Conservation (phyloP, 257 asterid species). For the Cinchona pubescens region DNA sequence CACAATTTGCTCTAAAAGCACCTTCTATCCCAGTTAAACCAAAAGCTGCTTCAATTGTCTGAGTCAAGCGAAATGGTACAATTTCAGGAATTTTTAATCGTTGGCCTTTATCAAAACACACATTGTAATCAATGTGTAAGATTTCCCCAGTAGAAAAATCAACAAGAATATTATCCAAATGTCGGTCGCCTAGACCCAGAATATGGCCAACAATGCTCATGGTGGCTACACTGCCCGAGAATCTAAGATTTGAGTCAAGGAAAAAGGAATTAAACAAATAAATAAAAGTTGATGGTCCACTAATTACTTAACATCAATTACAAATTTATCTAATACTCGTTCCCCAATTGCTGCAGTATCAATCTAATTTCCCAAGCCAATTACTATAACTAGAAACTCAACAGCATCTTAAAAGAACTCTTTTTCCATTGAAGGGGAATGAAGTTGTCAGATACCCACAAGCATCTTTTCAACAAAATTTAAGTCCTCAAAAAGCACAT, state of each 20-base stretch:
- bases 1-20: conserved; percentile 88
- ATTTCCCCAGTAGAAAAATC: conserved; percentile 93
- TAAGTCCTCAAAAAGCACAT: background rate
- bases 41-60: conserved; percentile 90
- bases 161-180: conserved; percentile 92
- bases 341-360: background rate
- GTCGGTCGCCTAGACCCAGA: conserved; percentile 96
- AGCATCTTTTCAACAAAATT: background rate
- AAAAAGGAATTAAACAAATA: conserved; percentile 29
- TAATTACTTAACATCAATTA: background rate
- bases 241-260: conserved; percentile 78
- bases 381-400: no score
- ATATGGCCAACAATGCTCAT: conserved; percentile 97
- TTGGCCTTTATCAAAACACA: conserved; percentile 98
- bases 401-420: background rate
- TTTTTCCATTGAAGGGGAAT: background rate
- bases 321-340: background rate
- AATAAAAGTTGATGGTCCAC: conserved; percentile 1
- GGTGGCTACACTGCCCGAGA: conserved; percentile 90
- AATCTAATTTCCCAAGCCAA: background rate
- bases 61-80: conserved; percentile 98
- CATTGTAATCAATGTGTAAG: conserved; percentile 95
- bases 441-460: background rate
- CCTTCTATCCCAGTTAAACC: conserved; percentile 97
- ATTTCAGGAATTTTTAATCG: conserved; percentile 94